A percentile compares a stretch with the other conserved stretches of the same genome.
Evolutionary conservation across 495 filamentous ascomycete genomes (phyloP).

Genomic region (Hyaloscypha variabilis): DNA sequence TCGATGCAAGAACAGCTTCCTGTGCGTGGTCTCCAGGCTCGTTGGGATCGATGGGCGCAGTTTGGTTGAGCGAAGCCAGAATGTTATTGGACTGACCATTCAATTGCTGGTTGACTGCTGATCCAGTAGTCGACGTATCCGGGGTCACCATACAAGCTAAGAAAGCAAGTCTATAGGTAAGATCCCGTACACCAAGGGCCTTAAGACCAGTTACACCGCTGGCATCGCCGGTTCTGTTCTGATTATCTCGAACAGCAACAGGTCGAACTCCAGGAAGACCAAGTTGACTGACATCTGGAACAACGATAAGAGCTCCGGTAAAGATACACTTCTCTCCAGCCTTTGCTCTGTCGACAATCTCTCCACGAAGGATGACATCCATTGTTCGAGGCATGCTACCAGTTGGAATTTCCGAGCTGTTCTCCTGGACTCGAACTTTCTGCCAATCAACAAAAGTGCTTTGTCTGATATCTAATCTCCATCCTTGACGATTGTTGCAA

Average conservation of each 20-base stretch:
- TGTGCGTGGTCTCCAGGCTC: constrained; percentile 83
- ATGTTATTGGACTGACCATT: constrained; percentile 78
- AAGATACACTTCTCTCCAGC: constrained; percentile 98
- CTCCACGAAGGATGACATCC: constrained; percentile 96
- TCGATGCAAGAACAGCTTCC: constrained; percentile 79
- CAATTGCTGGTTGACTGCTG: constrained; percentile 64
- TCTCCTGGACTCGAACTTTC: constrained; percentile 96
- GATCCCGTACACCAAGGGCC: constrained; percentile 87
- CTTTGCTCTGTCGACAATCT: constrained; percentile 96
- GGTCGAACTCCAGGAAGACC: constrained; percentile 85
- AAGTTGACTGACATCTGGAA: constrained; percentile 95
- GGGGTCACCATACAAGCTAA: constrained; percentile 96
- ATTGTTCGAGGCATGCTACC: constrained; percentile 98
- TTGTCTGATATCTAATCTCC: constrained; percentile 93
- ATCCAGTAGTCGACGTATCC: constrained; percentile 78
- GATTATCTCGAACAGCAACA: constrained; percentile 83
- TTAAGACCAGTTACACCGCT: constrained; percentile 86
- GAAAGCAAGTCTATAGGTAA: constrained; percentile 98
- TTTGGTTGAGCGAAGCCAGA: constrained; percentile 78
- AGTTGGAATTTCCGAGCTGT: constrained; percentile 96
- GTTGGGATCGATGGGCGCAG: constrained; percentile 59
- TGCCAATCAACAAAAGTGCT: constrained; percentile 99
- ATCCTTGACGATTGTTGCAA: constrained; percentile 88
- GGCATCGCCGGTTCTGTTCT: constrained; percentile 73
- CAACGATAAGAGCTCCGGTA: constrained; percentile 92